Percentiles rank a stretch among this genome's conserved stretches.
Conservation (phyloP, 352 stramenopile species). For the Thalassiosira oceanica region DNA sequence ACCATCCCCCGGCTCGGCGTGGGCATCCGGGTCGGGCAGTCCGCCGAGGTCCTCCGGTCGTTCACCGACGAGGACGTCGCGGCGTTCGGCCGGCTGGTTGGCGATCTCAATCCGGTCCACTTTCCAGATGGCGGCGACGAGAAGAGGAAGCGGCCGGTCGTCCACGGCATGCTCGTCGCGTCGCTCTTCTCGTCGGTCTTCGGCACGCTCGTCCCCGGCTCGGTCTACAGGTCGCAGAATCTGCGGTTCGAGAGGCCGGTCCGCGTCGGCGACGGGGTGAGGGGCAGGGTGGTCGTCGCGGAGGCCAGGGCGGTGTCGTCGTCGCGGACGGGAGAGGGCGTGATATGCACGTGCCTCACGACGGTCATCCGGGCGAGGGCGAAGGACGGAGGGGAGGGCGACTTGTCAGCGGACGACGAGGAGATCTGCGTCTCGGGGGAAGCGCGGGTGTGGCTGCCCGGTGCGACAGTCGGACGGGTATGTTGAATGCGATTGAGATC, state of each 20-base stretch:
- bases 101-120: conserved; percentile 73
- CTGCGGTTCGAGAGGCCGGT: conserved; percentile 59
- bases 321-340: conserved; percentile 14
- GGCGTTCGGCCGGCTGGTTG: conserved; percentile 51
- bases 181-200: conserved; percentile 75
- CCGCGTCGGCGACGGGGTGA: conserved; percentile 48
- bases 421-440: conserved; percentile 36
- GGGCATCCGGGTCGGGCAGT: conserved; percentile 60
- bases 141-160: conserved; percentile 27
- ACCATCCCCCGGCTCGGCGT: conserved; percentile 59
- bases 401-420: neutral
- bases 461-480: neutral
- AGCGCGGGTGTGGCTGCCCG: conserved; percentile 60
- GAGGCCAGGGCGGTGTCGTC: conserved; percentile 31
- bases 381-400: neutral
- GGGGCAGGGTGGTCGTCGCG: conserved; percentile 48
- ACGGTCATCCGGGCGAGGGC: conserved; percentile 6
- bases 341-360: conserved; percentile 60
- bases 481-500: too few relatives aligned
- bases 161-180: conserved; percentile 71
- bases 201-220: conserved; percentile 60
- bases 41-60: conserved; percentile 43
- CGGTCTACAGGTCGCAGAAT: conserved; percentile 65
- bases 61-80: conserved; percentile 53
- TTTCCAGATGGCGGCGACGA: conserved; percentile 6